These are phyloP conservation scores for Ilyonectria robusta DNA, from an alignment of 2,329 filamentous ascomycete species.

Conservation along the genomic window DNA sequence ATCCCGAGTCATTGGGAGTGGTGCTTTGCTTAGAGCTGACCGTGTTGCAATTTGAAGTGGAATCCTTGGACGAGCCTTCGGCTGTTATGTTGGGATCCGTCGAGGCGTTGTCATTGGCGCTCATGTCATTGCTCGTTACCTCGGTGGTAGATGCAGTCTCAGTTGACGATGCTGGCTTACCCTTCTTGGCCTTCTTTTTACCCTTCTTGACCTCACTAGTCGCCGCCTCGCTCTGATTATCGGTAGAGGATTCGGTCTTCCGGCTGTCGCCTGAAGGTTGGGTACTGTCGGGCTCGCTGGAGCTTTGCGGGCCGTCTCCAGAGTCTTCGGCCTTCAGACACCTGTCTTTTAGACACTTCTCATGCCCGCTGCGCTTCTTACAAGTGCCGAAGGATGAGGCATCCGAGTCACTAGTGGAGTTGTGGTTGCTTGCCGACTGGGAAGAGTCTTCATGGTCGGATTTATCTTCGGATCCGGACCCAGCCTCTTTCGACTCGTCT, in stretches of 20 bases:
- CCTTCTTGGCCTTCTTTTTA: slow-evolving; percentile 15
- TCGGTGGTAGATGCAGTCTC: neutral
- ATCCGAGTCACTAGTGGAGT: neutral
- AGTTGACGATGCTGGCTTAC: slow-evolving; percentile 11
- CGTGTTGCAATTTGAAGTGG: slow-evolving; percentile 2
- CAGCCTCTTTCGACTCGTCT: slow-evolving; percentile 14
- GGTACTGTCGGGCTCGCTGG: slow-evolving; percentile 3
- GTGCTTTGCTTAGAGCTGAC: slow-evolving; percentile 8
- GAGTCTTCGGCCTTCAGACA: neutral
- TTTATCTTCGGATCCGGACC: neutral
- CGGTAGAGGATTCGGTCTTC: neutral
- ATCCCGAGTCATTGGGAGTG: slow-evolving; percentile 34
- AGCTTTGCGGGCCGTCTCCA: neutral
- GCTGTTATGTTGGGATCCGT: slow-evolving; percentile 16
- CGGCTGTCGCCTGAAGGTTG: slow-evolving; percentile 1
- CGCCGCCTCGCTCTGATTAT: neutral
- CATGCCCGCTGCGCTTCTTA: neutral
- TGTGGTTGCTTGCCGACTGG: slow-evolving; percentile 8
- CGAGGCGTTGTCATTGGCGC: slow-evolving; percentile 19
- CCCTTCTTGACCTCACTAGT: slow-evolving; percentile 21
- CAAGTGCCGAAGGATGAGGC: neutral
- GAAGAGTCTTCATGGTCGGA: slow-evolving; percentile 8
- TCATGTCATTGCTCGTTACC: slow-evolving; percentile 5
- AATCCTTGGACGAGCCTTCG: slow-evolving; percentile 17
- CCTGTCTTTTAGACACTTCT: neutral